A percentile compares a stretch with the other conserved stretches of the same genome.
Conservation (phyloP, 805 yeast species). For the Saturnispora gosingensis region DNA sequence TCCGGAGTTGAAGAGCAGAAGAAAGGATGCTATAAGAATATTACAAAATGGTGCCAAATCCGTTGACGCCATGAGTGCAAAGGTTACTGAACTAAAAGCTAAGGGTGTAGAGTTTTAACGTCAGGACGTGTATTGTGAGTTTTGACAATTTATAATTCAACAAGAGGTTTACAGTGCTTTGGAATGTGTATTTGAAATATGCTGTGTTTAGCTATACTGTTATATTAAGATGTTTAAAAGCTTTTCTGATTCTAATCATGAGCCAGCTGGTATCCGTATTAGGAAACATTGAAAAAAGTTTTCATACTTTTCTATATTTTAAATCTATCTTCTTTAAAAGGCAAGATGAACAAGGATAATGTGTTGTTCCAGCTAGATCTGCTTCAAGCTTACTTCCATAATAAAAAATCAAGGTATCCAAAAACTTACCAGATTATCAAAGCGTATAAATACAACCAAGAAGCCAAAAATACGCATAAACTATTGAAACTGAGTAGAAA, state of each 20-base stretch:
- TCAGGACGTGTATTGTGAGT: background rate
- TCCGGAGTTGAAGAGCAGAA: constrained; percentile 41
- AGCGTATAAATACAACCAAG: constrained; percentile 29
- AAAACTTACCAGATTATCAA: constrained; percentile 38
- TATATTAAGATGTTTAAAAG: background rate
- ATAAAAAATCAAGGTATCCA: constrained; percentile 40
- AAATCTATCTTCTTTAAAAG: background rate
- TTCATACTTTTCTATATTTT: background rate
- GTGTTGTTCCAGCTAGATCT: constrained; percentile 47
- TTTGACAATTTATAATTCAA: background rate
- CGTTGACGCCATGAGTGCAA: constrained; percentile 33
- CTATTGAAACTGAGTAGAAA: constrained; percentile 28
- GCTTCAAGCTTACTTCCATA: constrained; percentile 40
- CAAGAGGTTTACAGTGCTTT: background rate
- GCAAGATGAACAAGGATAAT: constrained; percentile 26
- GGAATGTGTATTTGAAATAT: background rate
- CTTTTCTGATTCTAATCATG: background rate
- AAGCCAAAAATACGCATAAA: constrained; percentile 27
- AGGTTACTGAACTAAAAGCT: constrained; percentile 15
- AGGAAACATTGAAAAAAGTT: background rate
- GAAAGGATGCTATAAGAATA: constrained; percentile 50
- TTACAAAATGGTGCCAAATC: constrained; percentile 52
- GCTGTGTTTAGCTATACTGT: background rate
- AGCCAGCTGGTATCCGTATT: background rate
- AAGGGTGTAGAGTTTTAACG: constrained; percentile 8